Base-by-base conservation (phyloP, 2,329 filamentous ascomycete genomes). In the Microsporum ferrugineum region DNA sequence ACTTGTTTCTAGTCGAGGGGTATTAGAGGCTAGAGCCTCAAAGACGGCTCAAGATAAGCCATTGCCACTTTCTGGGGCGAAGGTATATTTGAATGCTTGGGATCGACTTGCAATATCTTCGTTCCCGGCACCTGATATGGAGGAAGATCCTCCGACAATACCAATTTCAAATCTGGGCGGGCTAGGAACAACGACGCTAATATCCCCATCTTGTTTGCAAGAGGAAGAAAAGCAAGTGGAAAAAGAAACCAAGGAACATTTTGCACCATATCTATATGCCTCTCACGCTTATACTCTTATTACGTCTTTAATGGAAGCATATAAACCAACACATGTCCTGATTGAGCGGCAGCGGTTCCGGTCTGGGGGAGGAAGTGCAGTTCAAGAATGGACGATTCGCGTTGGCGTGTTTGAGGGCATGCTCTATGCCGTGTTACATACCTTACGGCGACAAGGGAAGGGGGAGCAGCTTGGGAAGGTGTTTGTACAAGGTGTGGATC, bases 361-460 rank as follows among this genome's bases (percentile, higher is more conserved):
- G 2, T 85, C 84, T 1, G 80, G 79, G n/a, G 82, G 87, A 6
- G 79, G 76, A 0, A 75, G 82, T 0, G 81, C 84, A 0, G 84
- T 95, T 1, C 82, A 85, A 63, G 88, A 95, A 73, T 95, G 89
- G 89, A 92, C 89, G 2, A 71, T 94, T 45, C 79, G 88, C 1
- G 89, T 95, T 6, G 92, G 92, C 66, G 86, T 88, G 68, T 80
- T 95, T 27, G 89, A 95, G 71, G 84, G 84, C 2, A 94, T 94
- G 84, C 74, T 95, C 0, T 88, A 91, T 77, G 86, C 87, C 6
- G 79, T 85, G 10, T 72, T 92, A 41, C 77, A 80, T 58, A 82
- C 85, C 0, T 68, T 89, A 56, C 73, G 73, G 53, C 71, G 74
- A 17, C 71, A 80, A 57, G 75, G 74, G 0, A 61, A 70, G 63